Percentiles rank a stretch among this genome's conserved stretches.
Evolutionary conservation across 2,329 filamentous ascomycete species (phyloP).

Genomic region (Aphanoascus verrucosus): DNA sequence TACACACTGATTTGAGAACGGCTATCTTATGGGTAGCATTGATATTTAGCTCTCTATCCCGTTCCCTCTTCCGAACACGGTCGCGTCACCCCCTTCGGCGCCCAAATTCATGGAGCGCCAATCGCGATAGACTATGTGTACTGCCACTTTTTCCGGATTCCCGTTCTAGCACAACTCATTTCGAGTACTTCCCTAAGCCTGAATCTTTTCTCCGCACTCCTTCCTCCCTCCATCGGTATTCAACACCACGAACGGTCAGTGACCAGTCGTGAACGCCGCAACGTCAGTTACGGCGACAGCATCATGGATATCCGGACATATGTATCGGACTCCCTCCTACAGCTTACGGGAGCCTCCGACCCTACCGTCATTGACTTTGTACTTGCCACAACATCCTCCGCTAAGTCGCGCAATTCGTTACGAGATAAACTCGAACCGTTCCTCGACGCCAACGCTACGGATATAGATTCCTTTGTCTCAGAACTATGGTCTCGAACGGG

Average conservation of each 20-base stretch:
- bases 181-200: neutral
- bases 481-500: constrained; percentile 34
- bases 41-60: too few species aligned
- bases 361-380: constrained; percentile 48
- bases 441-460: constrained; percentile 39
- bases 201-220: neutral
- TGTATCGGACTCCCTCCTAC: constrained; percentile 43
- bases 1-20: too few species aligned
- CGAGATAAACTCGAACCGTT: constrained; percentile 44
- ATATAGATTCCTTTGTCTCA: constrained; percentile 39
- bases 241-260: neutral
- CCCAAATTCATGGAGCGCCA: too few species aligned
- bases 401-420: constrained; percentile 39
- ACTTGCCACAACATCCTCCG: constrained; percentile 42
- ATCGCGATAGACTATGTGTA: too few species aligned
- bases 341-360: constrained; percentile 46
- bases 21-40: too few species aligned
- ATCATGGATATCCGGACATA: constrained; percentile 33
- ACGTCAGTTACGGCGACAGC: neutral
- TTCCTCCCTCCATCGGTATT: neutral
- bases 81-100: too few species aligned
- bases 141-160: too few species aligned
- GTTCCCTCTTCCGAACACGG: too few species aligned
- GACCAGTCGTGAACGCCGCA: neutral
- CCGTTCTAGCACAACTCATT: too few species aligned